Conservation (phyloP, 1,284 basidiomycete species). For the Pseudozyma sp. region DNA sequence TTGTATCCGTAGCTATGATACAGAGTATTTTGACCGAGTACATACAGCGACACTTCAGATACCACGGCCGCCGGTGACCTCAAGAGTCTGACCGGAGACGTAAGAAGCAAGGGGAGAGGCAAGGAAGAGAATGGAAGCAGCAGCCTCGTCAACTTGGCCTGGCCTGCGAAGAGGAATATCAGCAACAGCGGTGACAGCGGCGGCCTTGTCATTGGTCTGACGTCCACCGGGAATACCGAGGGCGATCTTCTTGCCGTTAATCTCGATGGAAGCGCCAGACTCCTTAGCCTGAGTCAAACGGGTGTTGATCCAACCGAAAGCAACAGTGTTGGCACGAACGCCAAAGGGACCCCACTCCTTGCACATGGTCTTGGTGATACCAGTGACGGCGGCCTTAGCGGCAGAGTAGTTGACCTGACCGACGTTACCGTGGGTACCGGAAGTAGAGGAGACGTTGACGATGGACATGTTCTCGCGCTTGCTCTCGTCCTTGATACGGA, state of each 20-base stretch:
- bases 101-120: constrained; percentile 82
- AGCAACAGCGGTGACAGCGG: constrained; percentile 70
- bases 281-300: constrained; percentile 79
- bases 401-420: constrained; percentile 82
- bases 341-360: constrained; percentile 88
- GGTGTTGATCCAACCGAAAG: constrained; percentile 81
- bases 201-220: constrained; percentile 75
- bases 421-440: constrained; percentile 70
- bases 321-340: constrained; percentile 79
- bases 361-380: constrained; percentile 84
- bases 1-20: too few species aligned
- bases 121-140: constrained; percentile 70
- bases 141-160: constrained; percentile 82
- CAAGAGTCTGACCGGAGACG: constrained; percentile 81
- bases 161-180: constrained; percentile 80
- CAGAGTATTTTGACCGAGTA: neutral
- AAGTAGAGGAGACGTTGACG: constrained; percentile 55
- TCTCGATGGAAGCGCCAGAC: constrained; percentile 79
- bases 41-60: constrained; percentile 30
- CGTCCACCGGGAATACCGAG: constrained; percentile 73
- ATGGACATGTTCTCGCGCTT: constrained; percentile 75
- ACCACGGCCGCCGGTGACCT: constrained; percentile 64
- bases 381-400: constrained; percentile 68
- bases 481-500: constrained; percentile 78
- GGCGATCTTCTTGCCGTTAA: constrained; percentile 84